These are phyloP conservation scores for Stachybotrys echinatus DNA, from an alignment of 2,329 filamentous ascomycete genomes.

Conservation along the genomic window DNA sequence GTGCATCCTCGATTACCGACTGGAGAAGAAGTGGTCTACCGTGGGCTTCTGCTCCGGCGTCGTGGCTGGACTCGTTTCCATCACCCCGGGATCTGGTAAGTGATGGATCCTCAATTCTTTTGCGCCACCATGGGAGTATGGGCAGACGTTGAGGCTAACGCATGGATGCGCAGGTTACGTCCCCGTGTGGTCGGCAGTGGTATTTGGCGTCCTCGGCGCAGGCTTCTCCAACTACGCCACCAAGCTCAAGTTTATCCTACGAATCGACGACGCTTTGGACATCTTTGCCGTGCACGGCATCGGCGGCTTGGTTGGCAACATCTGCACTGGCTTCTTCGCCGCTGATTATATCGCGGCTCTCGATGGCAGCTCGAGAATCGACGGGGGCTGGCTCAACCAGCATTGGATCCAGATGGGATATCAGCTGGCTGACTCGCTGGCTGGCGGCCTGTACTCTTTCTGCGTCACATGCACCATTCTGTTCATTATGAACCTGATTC, in stretches of 20 bases:
- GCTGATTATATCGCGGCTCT: slow-evolving; percentile 79
- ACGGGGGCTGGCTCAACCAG: slow-evolving; percentile 76
- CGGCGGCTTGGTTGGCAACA: slow-evolving; percentile 73
- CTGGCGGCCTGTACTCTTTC: slow-evolving; percentile 75
- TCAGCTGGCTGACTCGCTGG: slow-evolving; percentile 76
- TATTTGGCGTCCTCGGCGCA: slow-evolving; percentile 73
- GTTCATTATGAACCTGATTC: slow-evolving; percentile 73
- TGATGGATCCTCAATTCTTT: background rate
- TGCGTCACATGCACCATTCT: slow-evolving; percentile 71
- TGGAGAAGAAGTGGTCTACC: slow-evolving; percentile 88
- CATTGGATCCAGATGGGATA: slow-evolving; percentile 81
- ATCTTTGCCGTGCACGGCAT: slow-evolving; percentile 82
- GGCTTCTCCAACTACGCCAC: slow-evolving; percentile 82
- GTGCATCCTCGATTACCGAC: slow-evolving; percentile 82
- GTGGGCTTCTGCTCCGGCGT: slow-evolving; percentile 92
- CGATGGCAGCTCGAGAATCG: slow-evolving; percentile 62
- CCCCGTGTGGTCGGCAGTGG: slow-evolving; percentile 75
- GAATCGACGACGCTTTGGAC: slow-evolving; percentile 80
- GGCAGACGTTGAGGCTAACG: slow-evolving; percentile 8
- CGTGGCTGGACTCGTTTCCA: slow-evolving; percentile 79
- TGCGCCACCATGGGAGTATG: background rate
- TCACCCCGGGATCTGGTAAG: slow-evolving; percentile 77
- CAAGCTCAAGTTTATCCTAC: slow-evolving; percentile 80
- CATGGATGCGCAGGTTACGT: slow-evolving; percentile 53
- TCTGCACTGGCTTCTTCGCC: slow-evolving; percentile 77